Evolutionary conservation across 352 stramenopile genomes (phyloP).

Genomic region (Peronospora destructor): DNA sequence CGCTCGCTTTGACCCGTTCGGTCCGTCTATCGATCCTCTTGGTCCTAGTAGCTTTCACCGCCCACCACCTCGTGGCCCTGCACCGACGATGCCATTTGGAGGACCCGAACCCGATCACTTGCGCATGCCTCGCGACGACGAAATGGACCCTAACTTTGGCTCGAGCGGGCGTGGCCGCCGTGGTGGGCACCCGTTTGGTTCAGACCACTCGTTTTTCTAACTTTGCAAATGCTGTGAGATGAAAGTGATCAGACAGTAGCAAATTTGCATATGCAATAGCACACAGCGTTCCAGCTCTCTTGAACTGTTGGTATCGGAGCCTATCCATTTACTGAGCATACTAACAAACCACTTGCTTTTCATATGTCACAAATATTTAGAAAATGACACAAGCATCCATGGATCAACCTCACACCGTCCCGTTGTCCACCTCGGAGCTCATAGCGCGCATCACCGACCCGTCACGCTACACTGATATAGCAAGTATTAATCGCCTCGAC

Average conservation of each 20-base stretch:
- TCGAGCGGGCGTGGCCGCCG: conserved; percentile 21
- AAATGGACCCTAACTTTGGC: conserved; percentile 45
- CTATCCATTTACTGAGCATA: conserved; percentile 2
- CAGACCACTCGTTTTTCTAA: conserved; percentile 65
- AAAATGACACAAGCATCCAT: background rate
- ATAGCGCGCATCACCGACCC: conserved; percentile 12
- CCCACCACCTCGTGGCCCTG: conserved; percentile 31
- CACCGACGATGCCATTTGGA: conserved; percentile 61
- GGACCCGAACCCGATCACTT: conserved; percentile 73
- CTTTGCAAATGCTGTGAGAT: background rate
- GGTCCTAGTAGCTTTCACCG: conserved; percentile 37
- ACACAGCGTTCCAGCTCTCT: background rate
- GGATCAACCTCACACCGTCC: background rate
- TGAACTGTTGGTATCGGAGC: background rate
- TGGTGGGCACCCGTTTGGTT: conserved; percentile 49
- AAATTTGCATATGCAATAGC: background rate
- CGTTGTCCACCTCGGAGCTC: conserved; percentile 17
- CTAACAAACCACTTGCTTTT: too few species aligned
- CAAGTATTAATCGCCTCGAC: conserved; percentile 9
- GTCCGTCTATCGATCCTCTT: conserved; percentile 49
- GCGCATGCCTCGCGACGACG: conserved; percentile 65
- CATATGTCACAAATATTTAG: background rate
- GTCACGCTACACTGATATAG: conserved; percentile 5
- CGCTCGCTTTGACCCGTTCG: conserved; percentile 79
- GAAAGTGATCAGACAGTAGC: background rate